Base-by-base conservation (phyloP, 2,329 filamentous ascomycete species). In the Calycina marina region DNA sequence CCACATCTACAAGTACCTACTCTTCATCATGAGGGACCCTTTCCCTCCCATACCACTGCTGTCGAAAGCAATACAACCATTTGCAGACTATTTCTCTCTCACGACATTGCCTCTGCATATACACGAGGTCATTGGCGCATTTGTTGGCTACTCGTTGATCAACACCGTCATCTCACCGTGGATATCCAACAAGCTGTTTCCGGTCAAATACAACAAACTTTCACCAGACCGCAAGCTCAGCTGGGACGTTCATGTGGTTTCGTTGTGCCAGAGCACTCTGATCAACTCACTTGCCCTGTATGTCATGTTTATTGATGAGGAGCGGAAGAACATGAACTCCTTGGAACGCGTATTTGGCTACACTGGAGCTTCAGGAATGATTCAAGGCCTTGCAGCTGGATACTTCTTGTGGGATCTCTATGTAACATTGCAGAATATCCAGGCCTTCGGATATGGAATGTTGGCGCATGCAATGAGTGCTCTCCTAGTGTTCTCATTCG, bases 231-330 rank as follows among this genome's bases (percentile, higher is more conserved):
- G 67, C 50, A 57, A 57, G 27, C 62, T 84, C 40, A 90, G 80
- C 62, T 90, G 83, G 83, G 74, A 92, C 53, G 77, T 84, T 14
- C 83, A 88, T 52, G 75, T 88, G 34, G 82, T 90, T 18, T 85
- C 79, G n/a, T 67, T 90, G 44, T 63, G 82, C 35, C 83, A 92
- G 63, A 77, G 74, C 52, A 60, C 65, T 18, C 57, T 83, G 34
- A 81, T 92, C 58, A 83, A 77, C 53, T 53, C 45, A 29, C 58
- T 86, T 18, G 78, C 80, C n/a, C 57, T 90, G 11, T 86, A 73
- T 67, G 68, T 81, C 35, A 80, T 85, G 56, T 63, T 62, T 34
- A 56, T 52, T 25, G 82, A 90, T 53, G 59, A 73, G 25, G 78
- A 85, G 54, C 67, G 81, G 38, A 61, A 56, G 44, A 58, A 58